Percentiles rank a stretch among this genome's conserved stretches.
phyloP scores from a whole-genome alignment of 306 rosid genomes.

The Lithocarpus polystachyus region DNA sequence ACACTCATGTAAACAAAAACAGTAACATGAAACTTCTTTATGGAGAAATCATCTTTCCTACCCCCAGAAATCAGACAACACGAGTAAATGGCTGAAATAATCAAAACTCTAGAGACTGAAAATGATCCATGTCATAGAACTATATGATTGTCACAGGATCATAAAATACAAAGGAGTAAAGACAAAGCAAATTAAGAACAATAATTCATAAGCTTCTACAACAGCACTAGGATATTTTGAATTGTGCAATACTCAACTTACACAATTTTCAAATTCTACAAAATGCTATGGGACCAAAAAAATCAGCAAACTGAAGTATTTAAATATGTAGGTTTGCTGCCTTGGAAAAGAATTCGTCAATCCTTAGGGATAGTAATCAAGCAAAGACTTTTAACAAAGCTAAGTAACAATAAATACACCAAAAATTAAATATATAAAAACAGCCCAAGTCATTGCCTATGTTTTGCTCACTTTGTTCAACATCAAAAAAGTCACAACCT shows the following conservation, averaged over 20 bases:
- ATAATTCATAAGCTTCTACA: no score
- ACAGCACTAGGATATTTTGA: no score
- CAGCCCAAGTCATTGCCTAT: neutral
- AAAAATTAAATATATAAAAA: neutral
- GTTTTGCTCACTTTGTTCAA: neutral
- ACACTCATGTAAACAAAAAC: no score
- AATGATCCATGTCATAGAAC: no score
- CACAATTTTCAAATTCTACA: neutral
- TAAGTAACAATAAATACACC: neutral
- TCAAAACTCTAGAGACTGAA: no score
- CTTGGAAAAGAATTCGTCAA: neutral
- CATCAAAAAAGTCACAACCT: neutral
- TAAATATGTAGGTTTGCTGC: neutral
- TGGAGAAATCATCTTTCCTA: no score
- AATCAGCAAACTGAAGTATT: neutral
- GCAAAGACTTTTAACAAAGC: neutral
- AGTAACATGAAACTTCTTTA: no score
- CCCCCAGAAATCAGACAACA: no score
- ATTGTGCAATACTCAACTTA: neutral
- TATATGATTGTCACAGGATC: no score
- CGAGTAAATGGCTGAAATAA: no score
- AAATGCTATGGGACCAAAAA: neutral
- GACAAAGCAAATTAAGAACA: no score
- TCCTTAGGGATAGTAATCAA: neutral
- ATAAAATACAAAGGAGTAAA: no score